Base-by-base conservation (phyloP, 768 basidiomycete genomes). In the Mycena filopes region DNA sequence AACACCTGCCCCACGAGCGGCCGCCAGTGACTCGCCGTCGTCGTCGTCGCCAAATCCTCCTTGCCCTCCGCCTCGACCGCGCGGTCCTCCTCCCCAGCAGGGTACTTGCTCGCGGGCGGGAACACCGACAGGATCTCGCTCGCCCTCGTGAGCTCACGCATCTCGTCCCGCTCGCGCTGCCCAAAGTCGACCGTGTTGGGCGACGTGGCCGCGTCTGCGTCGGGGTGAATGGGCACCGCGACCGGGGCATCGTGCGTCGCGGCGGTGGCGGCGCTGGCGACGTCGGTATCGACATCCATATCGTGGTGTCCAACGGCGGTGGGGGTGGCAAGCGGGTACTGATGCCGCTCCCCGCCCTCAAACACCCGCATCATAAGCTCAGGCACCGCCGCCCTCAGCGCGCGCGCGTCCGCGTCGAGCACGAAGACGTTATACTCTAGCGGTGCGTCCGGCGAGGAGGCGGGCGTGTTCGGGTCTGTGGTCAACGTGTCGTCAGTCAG, bases 121-220 rank as follows among this genome's bases (percentile, higher is more conserved):
- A 60, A 55, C 13, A 66, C 69, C 42, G 83, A 83, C 68, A 91
- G 80, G 56, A 96, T 94, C 79, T 94, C 92, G 23, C 87, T 89
- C 9, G 94, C 92, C 63, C 87, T 84, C 0, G 95, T 97, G 58
- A 96, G 80, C 72, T 93, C 91, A 15, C 91, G 82, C 93, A 96
- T 96, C 80, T 96, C 95, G 65, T 94, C 92, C 76, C 87, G 87
- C 79, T 97, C 95, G 36, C 93, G 83, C 72, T 88, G 85, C 16
- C 92, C 89, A 76, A 96, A 95, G 74, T 94, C 87, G 73, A 94
- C 85, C 31, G 90, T 91, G 73, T 92, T 91, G 5, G 81, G 80
- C 16, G 36, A 72, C 70, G 38, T 63, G 46, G n/a, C 68, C 49
- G 38, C 62, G 41, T 51, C 36, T 36, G 36, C 54, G 26, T 54